A percentile compares a stretch with the other conserved stretches of the same genome.
Conservation (phyloP, 2,329 filamentous ascomycete species). For the Didymella pinodella region DNA sequence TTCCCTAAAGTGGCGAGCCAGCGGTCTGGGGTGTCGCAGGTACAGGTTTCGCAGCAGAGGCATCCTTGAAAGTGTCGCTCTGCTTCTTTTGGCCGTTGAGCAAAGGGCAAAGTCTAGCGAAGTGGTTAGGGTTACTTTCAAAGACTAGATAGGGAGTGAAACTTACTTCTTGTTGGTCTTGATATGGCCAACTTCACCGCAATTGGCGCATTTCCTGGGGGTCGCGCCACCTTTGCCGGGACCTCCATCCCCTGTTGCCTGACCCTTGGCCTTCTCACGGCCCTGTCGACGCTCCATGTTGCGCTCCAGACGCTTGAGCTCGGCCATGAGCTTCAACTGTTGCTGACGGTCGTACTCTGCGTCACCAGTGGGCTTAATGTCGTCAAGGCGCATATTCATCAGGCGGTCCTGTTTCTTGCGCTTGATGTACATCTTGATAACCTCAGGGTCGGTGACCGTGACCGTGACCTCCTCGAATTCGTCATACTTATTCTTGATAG, state of each 20-base stretch:
- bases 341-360: slow-evolving; percentile 70
- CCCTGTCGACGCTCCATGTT: slow-evolving; percentile 91
- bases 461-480: slow-evolving; percentile 68
- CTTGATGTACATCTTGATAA: slow-evolving; percentile 85
- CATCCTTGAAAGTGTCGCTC: slow-evolving; percentile 50
- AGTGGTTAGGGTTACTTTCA: slow-evolving; percentile 29
- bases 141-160: slow-evolving; percentile 1
- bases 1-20: slow-evolving; percentile 19
- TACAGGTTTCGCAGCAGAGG: slow-evolving; percentile 39
- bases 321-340: slow-evolving; percentile 70
- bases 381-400: slow-evolving; percentile 74
- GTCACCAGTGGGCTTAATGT: slow-evolving; percentile 71
- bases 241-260: slow-evolving; percentile 52
- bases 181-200: slow-evolving; percentile 95
- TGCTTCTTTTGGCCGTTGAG: slow-evolving; percentile 51
- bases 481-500: slow-evolving; percentile 68
- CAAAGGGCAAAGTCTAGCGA: slow-evolving; percentile 47
- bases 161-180: slow-evolving; percentile 96
- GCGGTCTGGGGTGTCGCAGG: slow-evolving; percentile 21
- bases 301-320: slow-evolving; percentile 83
- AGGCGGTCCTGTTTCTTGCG: slow-evolving; percentile 75
- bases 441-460: slow-evolving; percentile 56
- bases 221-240: slow-evolving; percentile 60
- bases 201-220: slow-evolving; percentile 93
- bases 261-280: slow-evolving; percentile 86